phyloP scores from a whole-genome alignment of 2,329 filamentous ascomycete species.

The Chaetomiaceae sp. region DNA sequence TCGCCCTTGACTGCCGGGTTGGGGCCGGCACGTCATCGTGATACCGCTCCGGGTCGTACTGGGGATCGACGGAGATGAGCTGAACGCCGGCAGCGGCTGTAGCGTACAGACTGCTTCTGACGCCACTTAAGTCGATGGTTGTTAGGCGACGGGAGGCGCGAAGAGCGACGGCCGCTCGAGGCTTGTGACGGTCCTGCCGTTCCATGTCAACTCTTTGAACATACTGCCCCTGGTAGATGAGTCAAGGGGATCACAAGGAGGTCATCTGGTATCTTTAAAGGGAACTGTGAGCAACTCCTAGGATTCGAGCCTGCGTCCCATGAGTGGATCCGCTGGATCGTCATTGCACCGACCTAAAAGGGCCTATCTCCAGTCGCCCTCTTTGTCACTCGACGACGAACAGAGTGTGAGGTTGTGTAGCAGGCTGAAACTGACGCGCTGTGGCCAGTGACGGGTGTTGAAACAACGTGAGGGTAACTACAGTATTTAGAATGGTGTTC shows the following conservation, averaged over 20 bases:
- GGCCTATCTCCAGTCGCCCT: background rate
- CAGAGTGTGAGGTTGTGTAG: background rate
- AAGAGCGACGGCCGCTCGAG: background rate
- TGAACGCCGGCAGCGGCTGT: background rate
- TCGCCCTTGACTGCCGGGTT: constrained; percentile 1
- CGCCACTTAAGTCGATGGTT: background rate
- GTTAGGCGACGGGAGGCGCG: background rate
- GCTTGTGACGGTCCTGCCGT: background rate
- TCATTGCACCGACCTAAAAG: background rate
- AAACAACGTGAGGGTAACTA: background rate
- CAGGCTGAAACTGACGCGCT: background rate
- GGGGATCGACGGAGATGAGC: background rate
- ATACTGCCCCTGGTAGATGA: background rate
- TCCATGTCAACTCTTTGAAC: background rate
- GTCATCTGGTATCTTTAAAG: background rate
- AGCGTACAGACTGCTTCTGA: background rate
- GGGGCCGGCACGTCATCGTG: background rate
- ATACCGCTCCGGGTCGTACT: background rate
- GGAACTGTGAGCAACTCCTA: background rate
- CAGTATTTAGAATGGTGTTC: too few relatives aligned
- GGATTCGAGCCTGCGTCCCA: background rate
- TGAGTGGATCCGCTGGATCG: background rate
- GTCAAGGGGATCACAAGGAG: background rate
- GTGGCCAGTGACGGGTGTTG: background rate
- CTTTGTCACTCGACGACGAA: background rate